A percentile compares a stretch with the other conserved stretches of the same genome.
phyloP scores from a whole-genome alignment of 306 rosid species.

The Dalbergia oliveri region DNA sequence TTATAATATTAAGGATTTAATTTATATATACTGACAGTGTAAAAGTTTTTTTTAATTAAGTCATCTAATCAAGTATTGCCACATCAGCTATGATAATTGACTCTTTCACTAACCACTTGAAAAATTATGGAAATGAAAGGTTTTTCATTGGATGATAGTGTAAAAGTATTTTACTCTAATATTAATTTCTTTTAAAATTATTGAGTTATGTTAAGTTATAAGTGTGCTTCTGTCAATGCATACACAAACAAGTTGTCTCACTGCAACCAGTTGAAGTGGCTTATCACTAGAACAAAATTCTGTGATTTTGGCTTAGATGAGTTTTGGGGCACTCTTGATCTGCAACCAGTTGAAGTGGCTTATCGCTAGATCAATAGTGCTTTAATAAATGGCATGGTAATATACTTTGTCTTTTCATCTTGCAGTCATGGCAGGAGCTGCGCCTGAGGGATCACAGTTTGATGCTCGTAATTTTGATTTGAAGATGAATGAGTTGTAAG shows the following conservation, averaged over 20 bases:
- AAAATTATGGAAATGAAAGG: too few relatives aligned
- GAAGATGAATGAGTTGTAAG: conserved; percentile 79
- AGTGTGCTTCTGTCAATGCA: background rate
- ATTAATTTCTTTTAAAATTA: background rate
- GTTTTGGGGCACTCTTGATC: background rate
- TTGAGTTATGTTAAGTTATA: background rate
- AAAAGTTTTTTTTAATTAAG: too few relatives aligned
- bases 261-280: too few relatives aligned
- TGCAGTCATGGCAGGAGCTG: conserved; percentile 77
- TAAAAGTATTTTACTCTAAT: too few relatives aligned
- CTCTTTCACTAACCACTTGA: too few relatives aligned
- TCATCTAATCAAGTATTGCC: too few relatives aligned
- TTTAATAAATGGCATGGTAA: background rate
- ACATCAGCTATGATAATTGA: too few relatives aligned
- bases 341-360: conserved; percentile 9
- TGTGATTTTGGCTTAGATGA: background rate
- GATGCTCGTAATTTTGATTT: conserved; percentile 74
- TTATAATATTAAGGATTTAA: background rate
- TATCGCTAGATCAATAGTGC: background rate
- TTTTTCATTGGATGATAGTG: too few relatives aligned
- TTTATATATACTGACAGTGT: too few relatives aligned
- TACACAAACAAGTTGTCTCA: background rate
- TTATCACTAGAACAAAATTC: too few relatives aligned
- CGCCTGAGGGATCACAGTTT: conserved; percentile 76
- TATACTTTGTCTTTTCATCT: conserved; percentile 32